phyloP scores from a whole-genome alignment of 2,329 filamentous ascomycete species.

The Laburnicola sp. region DNA sequence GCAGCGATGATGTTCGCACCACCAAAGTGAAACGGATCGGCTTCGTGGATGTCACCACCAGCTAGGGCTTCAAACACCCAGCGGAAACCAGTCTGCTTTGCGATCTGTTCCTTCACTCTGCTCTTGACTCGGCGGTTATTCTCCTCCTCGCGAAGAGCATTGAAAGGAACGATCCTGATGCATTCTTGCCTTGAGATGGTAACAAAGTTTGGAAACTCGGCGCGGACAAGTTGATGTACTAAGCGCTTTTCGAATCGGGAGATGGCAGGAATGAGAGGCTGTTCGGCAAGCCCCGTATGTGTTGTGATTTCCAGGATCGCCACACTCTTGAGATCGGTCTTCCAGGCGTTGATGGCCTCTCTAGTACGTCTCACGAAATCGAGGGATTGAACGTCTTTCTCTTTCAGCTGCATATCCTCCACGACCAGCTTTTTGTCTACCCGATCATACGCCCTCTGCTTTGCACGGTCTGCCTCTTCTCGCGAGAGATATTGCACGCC shows the following conservation, averaged over 20 bases:
- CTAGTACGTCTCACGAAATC: conserved; percentile 55
- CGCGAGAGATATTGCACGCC: conserved; percentile 67
- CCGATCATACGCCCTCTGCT: conserved; percentile 50
- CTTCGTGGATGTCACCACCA: conserved; percentile 39
- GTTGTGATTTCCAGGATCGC: conserved; percentile 34
- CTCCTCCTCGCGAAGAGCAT: conserved; percentile 50
- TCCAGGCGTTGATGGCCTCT: conserved; percentile 53
- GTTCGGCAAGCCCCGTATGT: conserved; percentile 27
- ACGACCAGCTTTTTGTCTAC: conserved; percentile 43
- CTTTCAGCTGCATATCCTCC: conserved; percentile 54
- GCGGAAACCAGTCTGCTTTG: conserved; percentile 52
- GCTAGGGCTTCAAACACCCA: conserved; percentile 55
- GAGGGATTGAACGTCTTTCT: conserved; percentile 56
- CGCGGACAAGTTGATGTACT: conserved; percentile 67
- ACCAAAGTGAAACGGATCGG: conserved; percentile 45
- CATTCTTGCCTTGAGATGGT: conserved; percentile 49
- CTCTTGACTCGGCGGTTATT: conserved; percentile 43
- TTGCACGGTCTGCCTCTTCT: conserved; percentile 57
- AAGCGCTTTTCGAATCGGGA: conserved; percentile 64
- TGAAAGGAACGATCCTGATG: conserved; percentile 48
- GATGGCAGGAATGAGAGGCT: conserved; percentile 24
- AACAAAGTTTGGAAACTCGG: conserved; percentile 58
- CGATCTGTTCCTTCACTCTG: conserved; percentile 47
- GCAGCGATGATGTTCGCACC: conserved; percentile 42
- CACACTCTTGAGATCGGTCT: conserved; percentile 18